These are phyloP conservation scores for Beauveria pseudobassiana DNA, from an alignment of 2,329 filamentous ascomycete species.

Conservation along the genomic window DNA sequence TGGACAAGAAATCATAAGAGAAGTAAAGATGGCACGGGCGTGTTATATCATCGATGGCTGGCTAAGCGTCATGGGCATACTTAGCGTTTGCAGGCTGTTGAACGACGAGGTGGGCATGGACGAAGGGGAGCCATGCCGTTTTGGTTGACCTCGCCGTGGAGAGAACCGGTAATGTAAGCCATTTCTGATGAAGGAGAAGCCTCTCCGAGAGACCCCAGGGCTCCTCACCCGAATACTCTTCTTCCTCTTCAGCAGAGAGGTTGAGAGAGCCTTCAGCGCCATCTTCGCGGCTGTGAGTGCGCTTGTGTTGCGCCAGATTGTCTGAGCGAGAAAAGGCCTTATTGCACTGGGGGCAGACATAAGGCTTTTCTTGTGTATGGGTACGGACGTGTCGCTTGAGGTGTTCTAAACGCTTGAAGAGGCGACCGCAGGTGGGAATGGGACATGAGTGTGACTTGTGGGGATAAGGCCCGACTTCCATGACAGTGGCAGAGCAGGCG, in stretches of 20 bases:
- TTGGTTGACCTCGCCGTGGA: conserved; percentile 37
- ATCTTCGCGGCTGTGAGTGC: conserved; percentile 59
- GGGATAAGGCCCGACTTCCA: conserved; percentile 93
- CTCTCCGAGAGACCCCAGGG: conserved; percentile 75
- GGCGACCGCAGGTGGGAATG: conserved; percentile 93
- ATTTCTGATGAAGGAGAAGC: conserved; percentile 66
- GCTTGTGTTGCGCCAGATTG: conserved; percentile 97
- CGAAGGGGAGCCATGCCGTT: conserved; percentile 18
- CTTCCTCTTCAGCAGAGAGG: conserved; percentile 75
- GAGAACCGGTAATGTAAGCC: conserved; percentile 49
- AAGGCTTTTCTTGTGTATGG: conserved; percentile 98
- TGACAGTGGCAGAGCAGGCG: conserved; percentile 88
- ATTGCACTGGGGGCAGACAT: conserved; percentile 95
- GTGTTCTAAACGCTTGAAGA: conserved; percentile 99
- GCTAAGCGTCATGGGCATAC: conserved; percentile 59
- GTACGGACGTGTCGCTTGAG: conserved; percentile 97
- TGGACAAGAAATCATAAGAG: not conserved
- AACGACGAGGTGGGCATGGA: conserved; percentile 30
- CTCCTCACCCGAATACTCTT: conserved; percentile 76
- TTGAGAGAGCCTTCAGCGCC: conserved; percentile 50
- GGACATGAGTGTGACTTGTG: conserved; percentile 98
- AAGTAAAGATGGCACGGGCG: not conserved
- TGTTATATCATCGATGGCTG: conserved; percentile 42
- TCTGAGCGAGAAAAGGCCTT: conserved; percentile 98
- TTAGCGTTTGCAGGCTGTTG: conserved; percentile 53